Percentiles rank a stretch among this genome's conserved stretches.
These are phyloP conservation scores for Ceratocystis ficicola DNA, from an alignment of 2,329 filamentous ascomycete species.

Conservation along the genomic window DNA sequence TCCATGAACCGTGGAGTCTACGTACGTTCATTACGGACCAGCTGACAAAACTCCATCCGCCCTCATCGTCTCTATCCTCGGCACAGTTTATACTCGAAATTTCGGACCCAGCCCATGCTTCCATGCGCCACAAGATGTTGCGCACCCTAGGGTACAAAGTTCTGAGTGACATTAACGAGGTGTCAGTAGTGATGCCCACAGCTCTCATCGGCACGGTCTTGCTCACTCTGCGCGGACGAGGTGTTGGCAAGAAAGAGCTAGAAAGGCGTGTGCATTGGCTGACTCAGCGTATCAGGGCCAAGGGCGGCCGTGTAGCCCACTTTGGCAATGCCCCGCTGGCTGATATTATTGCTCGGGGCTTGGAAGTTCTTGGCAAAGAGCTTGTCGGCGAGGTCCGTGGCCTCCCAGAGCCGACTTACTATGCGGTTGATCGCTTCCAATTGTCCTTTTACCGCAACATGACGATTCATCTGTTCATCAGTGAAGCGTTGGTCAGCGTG, in stretches of 20 bases:
- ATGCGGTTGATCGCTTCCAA: constrained; percentile 90
- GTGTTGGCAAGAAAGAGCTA: constrained; percentile 77
- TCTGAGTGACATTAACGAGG: constrained; percentile 84
- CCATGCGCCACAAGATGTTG: constrained; percentile 58
- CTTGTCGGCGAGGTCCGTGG: constrained; percentile 70
- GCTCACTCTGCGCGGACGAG: constrained; percentile 78
- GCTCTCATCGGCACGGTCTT: constrained; percentile 89
- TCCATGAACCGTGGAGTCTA: constrained; percentile 92
- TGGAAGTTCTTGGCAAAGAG: constrained; percentile 83
- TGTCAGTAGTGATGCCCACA: constrained; percentile 96
- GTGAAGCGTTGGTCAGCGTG: constrained; percentile 78
- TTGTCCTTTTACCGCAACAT: constrained; percentile 98
- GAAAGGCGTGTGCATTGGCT: constrained; percentile 85
- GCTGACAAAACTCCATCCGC: constrained; percentile 32
- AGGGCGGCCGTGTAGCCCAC: constrained; percentile 86
- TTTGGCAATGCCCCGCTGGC: constrained; percentile 71
- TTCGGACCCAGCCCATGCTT: constrained; percentile 34
- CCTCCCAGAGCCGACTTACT: constrained; percentile 82
- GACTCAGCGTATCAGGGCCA: constrained; percentile 63
- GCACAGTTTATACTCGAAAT: constrained; percentile 29
- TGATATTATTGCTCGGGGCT: constrained; percentile 73
- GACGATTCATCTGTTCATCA: constrained; percentile 97
- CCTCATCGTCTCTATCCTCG: constrained; percentile 35
- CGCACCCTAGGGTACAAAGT: constrained; percentile 86
- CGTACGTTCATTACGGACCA: constrained; percentile 71